Evolutionary conservation across 1,284 basidiomycete genomes (phyloP), one percentile per base, ranked within the genome.

Genomic region (Moesziomyces parantarcticus): DNA sequence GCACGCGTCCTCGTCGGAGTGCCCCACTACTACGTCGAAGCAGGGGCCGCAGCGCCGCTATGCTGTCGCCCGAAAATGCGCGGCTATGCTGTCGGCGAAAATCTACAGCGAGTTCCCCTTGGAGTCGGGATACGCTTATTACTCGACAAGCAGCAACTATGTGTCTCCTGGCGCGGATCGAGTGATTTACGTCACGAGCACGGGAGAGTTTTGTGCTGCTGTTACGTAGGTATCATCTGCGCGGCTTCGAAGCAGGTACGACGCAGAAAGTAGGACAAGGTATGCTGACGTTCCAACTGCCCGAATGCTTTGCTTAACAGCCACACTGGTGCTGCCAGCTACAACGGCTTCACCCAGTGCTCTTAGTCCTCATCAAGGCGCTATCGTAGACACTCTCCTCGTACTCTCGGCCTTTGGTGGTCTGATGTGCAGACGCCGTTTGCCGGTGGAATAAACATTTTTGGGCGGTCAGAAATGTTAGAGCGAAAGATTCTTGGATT

Each of bases 121-220:
- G 11, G 16, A 7, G n/a, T n/a, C n/a, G n/a, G n/a, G n/a, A 3
- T 20, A 16, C n/a, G 18, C 29, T 32, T 32, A 60, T 50, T 60
- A 60, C 51, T 54, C 47, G 25, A 44, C 47, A 13, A 18, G 25
- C 11, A 43, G 42, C 50, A 50, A 62, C 48, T 62, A 62, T 29
- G 71, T 68, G 25, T 65, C 61, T 13, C 71, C 71, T 36, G 71
- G 71, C 1, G 36, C 71, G 7, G 61, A 74, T 54, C 58, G 71
- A 21, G 65, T 68, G 32, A 54, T 74, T 54, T 64, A 50, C 50
- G 47, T 46, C n/a, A 45, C 56, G 25, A 36, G 32, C 48, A 51
- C 49, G 14, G 58, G 59, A n/a, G 39, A 42, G 43, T 69, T 62
- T 54, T 69, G 65, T 39, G 71, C 61, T 11, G 46, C 53, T 16